Evolutionary conservation across 164 flowering plant genomes (phyloP), one percentile per base, ranked within the genome.

Genomic region (Cinnamomum chago): DNA sequence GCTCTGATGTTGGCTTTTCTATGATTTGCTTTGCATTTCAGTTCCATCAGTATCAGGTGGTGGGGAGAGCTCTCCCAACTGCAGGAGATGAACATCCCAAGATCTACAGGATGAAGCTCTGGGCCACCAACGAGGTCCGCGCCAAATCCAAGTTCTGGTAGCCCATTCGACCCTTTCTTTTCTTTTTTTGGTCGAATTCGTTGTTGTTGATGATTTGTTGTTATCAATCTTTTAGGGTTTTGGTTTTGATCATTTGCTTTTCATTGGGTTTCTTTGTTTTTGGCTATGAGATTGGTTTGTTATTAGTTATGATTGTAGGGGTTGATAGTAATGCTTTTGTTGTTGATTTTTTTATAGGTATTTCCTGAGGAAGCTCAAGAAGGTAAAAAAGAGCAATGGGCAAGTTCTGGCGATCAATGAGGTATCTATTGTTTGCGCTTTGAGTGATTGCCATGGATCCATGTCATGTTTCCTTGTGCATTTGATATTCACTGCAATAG

Each of bases 21-120:
- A 22, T 25, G 68, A 52, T 77, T 20, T 50, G n/a, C 9, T 33
- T 51, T 62, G 58, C 20, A 69, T 70, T 71, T 35, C 90, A 92
- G 97, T 90, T 88, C 74, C 97, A 92, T 79, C 95, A 92, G 83
- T 92, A 87, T 80, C 97, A 92, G 82, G 97, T 92, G 65, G 95
- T 92, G 2, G 97, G 97, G 25, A 85, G 97, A 76, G 92, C 87
- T 50, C 88, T 92, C 30, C 97, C 95, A 0, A 73, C 95, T 3
- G 90, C 87, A 67, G 25, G 78, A 0, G 95, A 90, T 81, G 89
- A 89, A 78, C 90, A 88, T 52, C 97, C 97, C 9, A 92, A 92
- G 90, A 90, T 92, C 72, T 92, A 89, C 82, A 79, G 97, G n/a
- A 90, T 92, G 97, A 92, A 92, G 84, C 88, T 92, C 9, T 92